A percentile compares a stretch with the other conserved stretches of the same genome.
Conservation (phyloP, 1,284 basidiomycete genomes). For the Cutaneotrichosporon mucoides region DNA sequence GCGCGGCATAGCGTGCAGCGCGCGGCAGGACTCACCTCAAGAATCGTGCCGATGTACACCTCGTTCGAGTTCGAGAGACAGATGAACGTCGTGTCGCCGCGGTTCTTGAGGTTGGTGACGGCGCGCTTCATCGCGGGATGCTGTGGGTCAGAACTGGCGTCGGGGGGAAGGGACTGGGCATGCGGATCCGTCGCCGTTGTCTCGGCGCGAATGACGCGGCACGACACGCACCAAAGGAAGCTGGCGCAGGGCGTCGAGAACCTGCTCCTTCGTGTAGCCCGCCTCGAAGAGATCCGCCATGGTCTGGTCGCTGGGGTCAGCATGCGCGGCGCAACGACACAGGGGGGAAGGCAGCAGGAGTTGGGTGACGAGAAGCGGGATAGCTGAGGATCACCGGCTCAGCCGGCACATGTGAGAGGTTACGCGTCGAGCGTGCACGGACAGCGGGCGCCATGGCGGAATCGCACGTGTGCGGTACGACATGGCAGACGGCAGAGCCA, state of each 20-base stretch:
- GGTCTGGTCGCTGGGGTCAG: constrained; percentile 60
- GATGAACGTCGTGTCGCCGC: constrained; percentile 70
- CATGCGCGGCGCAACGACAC: background rate
- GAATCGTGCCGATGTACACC: constrained; percentile 85
- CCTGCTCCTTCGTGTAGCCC: constrained; percentile 66
- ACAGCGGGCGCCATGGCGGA: no score
- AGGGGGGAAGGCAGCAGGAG: background rate
- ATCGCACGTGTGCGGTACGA: no score
- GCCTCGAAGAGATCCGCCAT: constrained; percentile 65
- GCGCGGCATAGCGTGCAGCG: background rate
- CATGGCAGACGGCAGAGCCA: no score
- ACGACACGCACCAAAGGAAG: constrained; percentile 74
- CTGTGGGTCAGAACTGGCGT: constrained; percentile 51
- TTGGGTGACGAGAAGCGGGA: background rate
- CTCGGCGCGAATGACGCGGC: no score
- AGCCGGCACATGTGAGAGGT: no score
- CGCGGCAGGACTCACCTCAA: constrained; percentile 58
- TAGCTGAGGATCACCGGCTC: background rate
- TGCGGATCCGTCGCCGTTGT: no score
- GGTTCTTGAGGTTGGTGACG: constrained; percentile 66
- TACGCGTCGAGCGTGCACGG: no score
- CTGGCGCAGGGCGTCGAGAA: constrained; percentile 68
- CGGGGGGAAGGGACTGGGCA: no score
- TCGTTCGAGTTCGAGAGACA: constrained; percentile 92
- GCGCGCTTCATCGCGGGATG: constrained; percentile 94